Evolutionary conservation across 2,329 filamentous ascomycete species (phyloP).

Genomic region (Aspergillus sp.): DNA sequence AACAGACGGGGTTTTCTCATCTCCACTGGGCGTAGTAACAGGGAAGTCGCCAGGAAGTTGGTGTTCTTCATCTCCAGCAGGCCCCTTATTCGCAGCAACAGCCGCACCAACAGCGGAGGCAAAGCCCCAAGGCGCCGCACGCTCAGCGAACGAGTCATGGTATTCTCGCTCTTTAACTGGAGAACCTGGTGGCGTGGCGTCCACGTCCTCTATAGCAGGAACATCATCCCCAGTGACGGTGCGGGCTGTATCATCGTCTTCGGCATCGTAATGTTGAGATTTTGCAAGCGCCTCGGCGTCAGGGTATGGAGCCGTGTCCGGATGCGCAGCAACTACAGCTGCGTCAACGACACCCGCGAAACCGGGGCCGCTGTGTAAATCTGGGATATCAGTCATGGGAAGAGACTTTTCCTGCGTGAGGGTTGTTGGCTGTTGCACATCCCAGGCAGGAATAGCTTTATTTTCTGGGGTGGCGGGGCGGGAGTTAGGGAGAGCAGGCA

Average conservation of each 20-base stretch:
- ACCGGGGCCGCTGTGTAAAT: slow-evolving; percentile 7
- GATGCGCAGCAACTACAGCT: slow-evolving; percentile 23
- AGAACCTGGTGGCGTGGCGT: not conserved
- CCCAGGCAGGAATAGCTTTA: slow-evolving; percentile 12
- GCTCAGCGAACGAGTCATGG: not conserved
- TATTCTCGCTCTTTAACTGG: slow-evolving; percentile 1
- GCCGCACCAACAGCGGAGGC: slow-evolving; percentile 20
- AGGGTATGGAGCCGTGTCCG: not conserved
- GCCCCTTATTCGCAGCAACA: slow-evolving; percentile 14
- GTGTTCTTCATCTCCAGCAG: not conserved
- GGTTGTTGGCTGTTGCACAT: slow-evolving; percentile 8
- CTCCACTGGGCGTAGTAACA: not conserved
- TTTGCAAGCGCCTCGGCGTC: not conserved
- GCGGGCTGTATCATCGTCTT: slow-evolving; percentile 3
- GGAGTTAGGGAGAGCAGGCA: slow-evolving; percentile 19
- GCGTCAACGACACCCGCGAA: slow-evolving; percentile 24
- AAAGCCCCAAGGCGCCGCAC: slow-evolving; percentile 9
- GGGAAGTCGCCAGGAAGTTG: not conserved
- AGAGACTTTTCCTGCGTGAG: slow-evolving; percentile 10
- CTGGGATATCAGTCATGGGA: not conserved
- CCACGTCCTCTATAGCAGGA: slow-evolving; percentile 3
- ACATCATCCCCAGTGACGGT: not conserved
- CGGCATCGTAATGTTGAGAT: not conserved
- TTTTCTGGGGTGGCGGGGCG: slow-evolving; percentile 20
- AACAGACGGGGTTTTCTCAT: slow-evolving; percentile 1